Evolutionary conservation across 345 rosid genomes (phyloP).

Genomic region (Ceriops decandra): DNA sequence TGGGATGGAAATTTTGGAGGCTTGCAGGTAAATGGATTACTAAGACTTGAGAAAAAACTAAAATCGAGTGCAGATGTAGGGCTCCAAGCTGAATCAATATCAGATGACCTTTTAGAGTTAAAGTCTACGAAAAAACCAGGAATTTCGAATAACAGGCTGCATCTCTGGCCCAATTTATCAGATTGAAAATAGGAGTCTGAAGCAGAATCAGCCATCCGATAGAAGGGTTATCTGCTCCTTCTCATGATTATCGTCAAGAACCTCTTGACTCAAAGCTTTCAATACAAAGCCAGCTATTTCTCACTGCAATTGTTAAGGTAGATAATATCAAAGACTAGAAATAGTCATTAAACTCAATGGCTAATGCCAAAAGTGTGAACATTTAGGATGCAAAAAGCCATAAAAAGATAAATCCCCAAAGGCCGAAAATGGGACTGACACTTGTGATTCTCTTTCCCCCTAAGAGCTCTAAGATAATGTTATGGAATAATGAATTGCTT

Average conservation of each 20-base stretch:
- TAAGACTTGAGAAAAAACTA: constrained; percentile 40
- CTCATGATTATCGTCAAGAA: constrained; percentile 12
- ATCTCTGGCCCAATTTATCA: constrained; percentile 32
- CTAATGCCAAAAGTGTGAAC: not conserved
- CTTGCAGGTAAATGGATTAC: constrained; percentile 44
- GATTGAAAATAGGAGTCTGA: constrained; percentile 23
- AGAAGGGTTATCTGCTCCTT: constrained; percentile 13
- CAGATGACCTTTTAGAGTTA: constrained; percentile 30
- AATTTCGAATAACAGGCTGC: constrained; percentile 35
- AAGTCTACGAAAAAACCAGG: constrained; percentile 37
- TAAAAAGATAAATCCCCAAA: not conserved
- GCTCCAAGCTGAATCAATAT: constrained; percentile 42
- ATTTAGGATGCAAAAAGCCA: not conserved
- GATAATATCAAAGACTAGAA: not conserved
- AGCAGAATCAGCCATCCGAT: constrained; percentile 37
- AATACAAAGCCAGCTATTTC: constrained; percentile 39
- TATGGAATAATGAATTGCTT: not conserved
- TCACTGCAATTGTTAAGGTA: constrained; percentile 23
- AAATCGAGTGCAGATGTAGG: constrained; percentile 66
- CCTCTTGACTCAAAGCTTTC: constrained; percentile 28
- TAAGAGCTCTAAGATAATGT: not conserved
- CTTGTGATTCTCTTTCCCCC: not conserved
- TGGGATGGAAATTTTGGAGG: constrained; percentile 31
- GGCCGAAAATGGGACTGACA: constrained; percentile 1
- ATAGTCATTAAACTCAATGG: constrained; percentile 10